Base-by-base conservation (phyloP, 768 basidiomycete species). In the Mycena maculata region DNA sequence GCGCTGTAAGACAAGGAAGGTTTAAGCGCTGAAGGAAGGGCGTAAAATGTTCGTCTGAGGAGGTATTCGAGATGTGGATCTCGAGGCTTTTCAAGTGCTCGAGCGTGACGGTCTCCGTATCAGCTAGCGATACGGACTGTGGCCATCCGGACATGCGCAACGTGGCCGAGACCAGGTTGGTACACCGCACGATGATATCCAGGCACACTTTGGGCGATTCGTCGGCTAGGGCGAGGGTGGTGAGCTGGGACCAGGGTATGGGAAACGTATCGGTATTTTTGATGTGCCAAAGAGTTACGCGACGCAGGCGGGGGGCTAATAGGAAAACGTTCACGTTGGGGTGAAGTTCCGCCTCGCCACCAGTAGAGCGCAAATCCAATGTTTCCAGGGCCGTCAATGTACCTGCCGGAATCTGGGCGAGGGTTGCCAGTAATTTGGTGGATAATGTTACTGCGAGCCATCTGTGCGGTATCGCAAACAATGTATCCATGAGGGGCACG, bases 121-220 rank as follows among this genome's bases (percentile, higher is more conserved):
- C 59, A 18, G 27, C 16, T 16, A 49, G 31, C 25, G 60, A 57
- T 13, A 56, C 62, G 44, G 54, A 56, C 27, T 55, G 20, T 3
- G 60, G 39, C 60, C 59, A 67, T 28, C 60, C 66, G 1, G 60
- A 61, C 59, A 52, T 61, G 52, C n/a, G 60, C 38, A 67, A 11
- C 42, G 60, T 61, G 36, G 66, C 66, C 7, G 66, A 67, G 15
- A 56, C 33, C 2, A 67, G 53, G 36, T 28, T 62, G 9, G 66
- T 25, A 42, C 66, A 67, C 23, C 54, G 52, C 47, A 56, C 31
- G 11, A 67, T 41, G 33, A 62, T 30, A 4, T 67, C 66, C 25
- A 62, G 66, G 41, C 66, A 67, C 15, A 56, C 41, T 56, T 38
- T 15, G 11, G 60, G 66, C 9, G 66, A 67, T n/a, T 67, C 65